Conservation (phyloP, 106 monocot species). For the Triglochin maritima region DNA sequence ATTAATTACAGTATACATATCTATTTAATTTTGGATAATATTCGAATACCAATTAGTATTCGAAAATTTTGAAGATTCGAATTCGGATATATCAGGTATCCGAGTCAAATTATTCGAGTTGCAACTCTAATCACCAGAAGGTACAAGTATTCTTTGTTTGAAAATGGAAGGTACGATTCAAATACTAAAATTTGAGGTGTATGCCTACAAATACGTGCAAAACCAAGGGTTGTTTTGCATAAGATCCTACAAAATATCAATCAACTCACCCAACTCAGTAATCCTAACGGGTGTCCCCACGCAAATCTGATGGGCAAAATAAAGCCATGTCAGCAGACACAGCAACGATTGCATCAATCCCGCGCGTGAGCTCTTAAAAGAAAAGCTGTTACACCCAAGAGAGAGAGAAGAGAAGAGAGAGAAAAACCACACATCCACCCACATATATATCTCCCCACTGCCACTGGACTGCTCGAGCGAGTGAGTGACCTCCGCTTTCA, state of each 20-base stretch:
- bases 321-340: constrained; percentile 1
- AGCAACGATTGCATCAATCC: constrained; percentile 5
- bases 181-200: no score
- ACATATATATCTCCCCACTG: background rate
- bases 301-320: background rate
- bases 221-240: background rate
- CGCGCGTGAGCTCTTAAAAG: constrained; percentile 6
- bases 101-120: no score
- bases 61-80: no score
- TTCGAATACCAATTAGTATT: no score
- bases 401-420: background rate
- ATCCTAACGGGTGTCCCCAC: background rate
- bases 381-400: background rate
- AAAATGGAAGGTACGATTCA: no score
- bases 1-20: no score
- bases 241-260: background rate
- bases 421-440: background rate
- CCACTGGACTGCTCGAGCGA: background rate
- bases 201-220: no score
- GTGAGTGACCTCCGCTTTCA: constrained; percentile 1
- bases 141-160: no score
- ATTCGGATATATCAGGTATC: no score
- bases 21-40: no score
- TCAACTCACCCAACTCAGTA: background rate
- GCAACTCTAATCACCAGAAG: no score